Evolutionary conservation across 192 early-diverging fungal genomes (phyloP).

Genomic region (Rhizophagus clarus): DNA sequence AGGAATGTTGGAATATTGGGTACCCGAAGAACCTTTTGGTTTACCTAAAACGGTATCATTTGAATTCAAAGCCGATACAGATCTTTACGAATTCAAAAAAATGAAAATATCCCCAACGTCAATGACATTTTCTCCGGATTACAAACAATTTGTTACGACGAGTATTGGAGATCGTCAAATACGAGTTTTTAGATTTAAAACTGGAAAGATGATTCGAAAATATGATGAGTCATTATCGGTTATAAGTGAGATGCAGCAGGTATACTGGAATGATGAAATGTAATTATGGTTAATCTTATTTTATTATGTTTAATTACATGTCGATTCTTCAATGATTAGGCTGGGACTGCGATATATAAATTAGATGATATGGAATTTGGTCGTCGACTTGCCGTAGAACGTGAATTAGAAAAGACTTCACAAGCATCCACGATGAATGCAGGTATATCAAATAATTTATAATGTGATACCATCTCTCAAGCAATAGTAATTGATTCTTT

Average conservation of each 20-base stretch:
- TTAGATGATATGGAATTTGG: slow-evolving; percentile 99
- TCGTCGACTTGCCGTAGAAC: slow-evolving; percentile 83
- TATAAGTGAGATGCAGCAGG: slow-evolving; percentile 86
- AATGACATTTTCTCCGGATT: slow-evolving; percentile 81
- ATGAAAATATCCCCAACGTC: slow-evolving; percentile 80
- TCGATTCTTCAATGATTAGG: slow-evolving; percentile 40
- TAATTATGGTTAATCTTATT: neutral
- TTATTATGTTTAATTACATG: neutral
- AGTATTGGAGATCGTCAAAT: slow-evolving; percentile 82
- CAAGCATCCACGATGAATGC: slow-evolving; percentile 71
- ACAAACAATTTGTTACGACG: slow-evolving; percentile 84
- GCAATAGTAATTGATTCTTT: slow-evolving; percentile 19
- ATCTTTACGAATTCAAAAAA: slow-evolving; percentile 97
- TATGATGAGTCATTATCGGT: slow-evolving; percentile 89
- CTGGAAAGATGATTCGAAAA: slow-evolving; percentile 86
- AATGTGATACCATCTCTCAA: neutral
- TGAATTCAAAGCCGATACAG: slow-evolving; percentile 89
- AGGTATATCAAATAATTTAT: slow-evolving; percentile 39
- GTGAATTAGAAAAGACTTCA: slow-evolving; percentile 78
- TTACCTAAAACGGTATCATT: slow-evolving; percentile 70
- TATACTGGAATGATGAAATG: slow-evolving; percentile 18
- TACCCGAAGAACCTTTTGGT: slow-evolving; percentile 65
- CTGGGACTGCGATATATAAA: slow-evolving; percentile 71
- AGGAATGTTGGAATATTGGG: slow-evolving; percentile 97
- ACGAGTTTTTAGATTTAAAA: slow-evolving; percentile 79